Evolutionary conservation across 768 basidiomycete species (phyloP).

Genomic region (Pisolithus sp.): DNA sequence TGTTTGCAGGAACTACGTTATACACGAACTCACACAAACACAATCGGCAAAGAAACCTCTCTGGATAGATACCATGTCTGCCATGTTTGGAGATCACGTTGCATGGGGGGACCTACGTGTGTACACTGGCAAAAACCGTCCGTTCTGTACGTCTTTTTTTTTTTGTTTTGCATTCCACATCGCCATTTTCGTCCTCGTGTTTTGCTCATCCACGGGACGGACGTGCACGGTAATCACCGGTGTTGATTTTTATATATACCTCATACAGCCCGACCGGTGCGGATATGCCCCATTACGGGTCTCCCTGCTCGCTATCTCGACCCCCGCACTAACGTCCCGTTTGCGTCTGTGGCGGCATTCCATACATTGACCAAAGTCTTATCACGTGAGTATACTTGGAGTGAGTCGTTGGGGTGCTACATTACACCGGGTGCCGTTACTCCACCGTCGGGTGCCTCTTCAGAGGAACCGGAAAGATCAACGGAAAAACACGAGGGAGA

Average conservation of each 20-base stretch:
- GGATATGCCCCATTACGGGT: constrained; percentile 75
- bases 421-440: constrained; percentile 11
- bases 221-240: not conserved
- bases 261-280: constrained; percentile 53
- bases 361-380: constrained; percentile 54
- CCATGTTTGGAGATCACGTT: constrained; percentile 81
- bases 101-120: constrained; percentile 72
- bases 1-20: constrained; percentile 61
- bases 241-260: not conserved
- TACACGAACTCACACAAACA: constrained; percentile 54
- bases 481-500: too few species aligned
- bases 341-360: constrained; percentile 64
- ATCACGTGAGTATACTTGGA: constrained; percentile 68
- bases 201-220: not conserved
- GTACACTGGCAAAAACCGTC: constrained; percentile 58
- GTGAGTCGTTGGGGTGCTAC: constrained; percentile 37
- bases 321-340: constrained; percentile 75
- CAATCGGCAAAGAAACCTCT: constrained; percentile 43
- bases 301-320: constrained; percentile 71
- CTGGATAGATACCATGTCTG: constrained; percentile 71
- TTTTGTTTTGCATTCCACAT: not conserved
- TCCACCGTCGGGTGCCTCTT: too few species aligned
- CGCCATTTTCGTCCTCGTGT: not conserved
- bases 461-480: too few species aligned
- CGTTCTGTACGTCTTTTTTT: constrained; percentile 41